These are phyloP conservation scores for Eucalyptus erythrocorys DNA, from an alignment of 345 rosid species.

Conservation along the genomic window DNA sequence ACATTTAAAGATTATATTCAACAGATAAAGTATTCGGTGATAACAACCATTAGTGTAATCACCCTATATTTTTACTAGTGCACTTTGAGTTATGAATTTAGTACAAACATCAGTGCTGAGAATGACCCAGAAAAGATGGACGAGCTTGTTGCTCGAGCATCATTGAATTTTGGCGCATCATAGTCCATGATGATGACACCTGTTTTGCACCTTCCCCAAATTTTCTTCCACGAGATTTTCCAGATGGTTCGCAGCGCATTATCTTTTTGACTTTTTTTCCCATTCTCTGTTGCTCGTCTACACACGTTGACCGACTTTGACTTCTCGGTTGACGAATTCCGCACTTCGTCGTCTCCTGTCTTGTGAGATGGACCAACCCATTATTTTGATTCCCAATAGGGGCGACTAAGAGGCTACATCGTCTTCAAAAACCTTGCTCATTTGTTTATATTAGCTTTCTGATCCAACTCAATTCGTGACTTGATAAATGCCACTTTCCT, in stretches of 20 bases:
- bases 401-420: neutral
- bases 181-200: neutral
- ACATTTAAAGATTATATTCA: neutral
- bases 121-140: neutral
- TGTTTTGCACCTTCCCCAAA: neutral
- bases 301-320: neutral
- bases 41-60: too few relatives aligned
- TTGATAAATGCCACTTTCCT: neutral
- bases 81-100: neutral
- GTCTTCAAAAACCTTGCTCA: neutral
- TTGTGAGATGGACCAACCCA: neutral
- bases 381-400: neutral
- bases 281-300: neutral
- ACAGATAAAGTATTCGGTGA: too few relatives aligned
- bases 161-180: neutral
- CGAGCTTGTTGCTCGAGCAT: neutral
- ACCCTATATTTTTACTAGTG: neutral
- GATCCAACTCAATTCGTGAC: neutral
- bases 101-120: neutral
- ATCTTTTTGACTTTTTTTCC: neutral
- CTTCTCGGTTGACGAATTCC: neutral
- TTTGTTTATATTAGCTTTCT: neutral
- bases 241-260: neutral
- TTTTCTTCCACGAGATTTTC: neutral
- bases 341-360: neutral